Evolutionary conservation across 2,329 filamentous ascomycete genomes (phyloP), one percentile per base, ranked within the genome.

Genomic region (Diaporthe aspalathi): DNA sequence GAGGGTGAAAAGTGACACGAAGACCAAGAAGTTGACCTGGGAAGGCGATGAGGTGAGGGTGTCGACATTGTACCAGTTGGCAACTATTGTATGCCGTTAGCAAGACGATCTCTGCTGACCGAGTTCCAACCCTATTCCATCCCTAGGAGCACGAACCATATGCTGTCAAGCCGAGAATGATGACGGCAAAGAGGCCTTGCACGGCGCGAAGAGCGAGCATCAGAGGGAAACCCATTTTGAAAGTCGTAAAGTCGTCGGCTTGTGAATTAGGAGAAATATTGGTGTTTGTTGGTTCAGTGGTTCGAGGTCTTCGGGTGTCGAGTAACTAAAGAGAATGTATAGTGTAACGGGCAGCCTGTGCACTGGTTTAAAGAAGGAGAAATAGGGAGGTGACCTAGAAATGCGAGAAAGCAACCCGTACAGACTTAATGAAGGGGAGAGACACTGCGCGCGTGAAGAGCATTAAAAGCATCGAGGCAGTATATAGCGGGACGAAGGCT

Each of bases 1-100:
- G 47, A 90, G 77, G 35, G 88, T 87, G 76, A 88, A 85, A 53
- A 88, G 74, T 1, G 88, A 85, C 32, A 82, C 82, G 76, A 88
- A 87, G 75, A 91, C 80, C 73, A 91, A 79, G 78, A 90, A 90
- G 81, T 85, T 87, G 79, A 91, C 80, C 73, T 89, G 84, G 4
- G 84, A 81, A 0, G 89, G 89, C n/a, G 88, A 84, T 22, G 83
- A 75, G 4, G 84, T 84, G 74, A 85, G 82, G 76, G 87, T 91
- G 76, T 88, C 82, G 72, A 80, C 81, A 77, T 87, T 84, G 78
- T 89, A 90, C 87, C 88, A 91, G 79, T 90, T 83, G 74, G 87
- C 83, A 70, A 91, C 89, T 91, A 69, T 71, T 43, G 38, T 54
- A 22, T 68, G 76, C 62, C 77, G 74, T 77, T 62, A 70, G 72